These are phyloP conservation scores for Paraleonurus japonicus DNA, from an alignment of 257 asterid species.

Conservation along the genomic window DNA sequence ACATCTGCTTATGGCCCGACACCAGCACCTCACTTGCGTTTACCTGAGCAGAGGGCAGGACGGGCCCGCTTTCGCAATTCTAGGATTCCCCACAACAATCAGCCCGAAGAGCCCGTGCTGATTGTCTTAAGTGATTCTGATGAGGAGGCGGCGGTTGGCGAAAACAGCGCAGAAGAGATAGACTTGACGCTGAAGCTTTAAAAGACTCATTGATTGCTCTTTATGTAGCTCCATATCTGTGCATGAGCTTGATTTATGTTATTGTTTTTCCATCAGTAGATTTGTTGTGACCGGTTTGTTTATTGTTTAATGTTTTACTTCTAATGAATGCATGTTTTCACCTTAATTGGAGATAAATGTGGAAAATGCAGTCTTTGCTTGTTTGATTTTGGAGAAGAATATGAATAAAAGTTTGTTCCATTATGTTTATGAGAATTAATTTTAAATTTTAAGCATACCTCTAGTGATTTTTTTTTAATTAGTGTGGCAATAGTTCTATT, in stretches of 20 bases:
- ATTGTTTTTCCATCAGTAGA: slow-evolving; percentile 13
- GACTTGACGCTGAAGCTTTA: slow-evolving; percentile 45
- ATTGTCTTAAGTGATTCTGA: slow-evolving; percentile 34
- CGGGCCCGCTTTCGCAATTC: background rate
- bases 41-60: background rate
- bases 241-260: background rate
- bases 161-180: slow-evolving; percentile 17
- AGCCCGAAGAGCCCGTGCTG: background rate
- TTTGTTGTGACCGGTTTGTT: slow-evolving; percentile 1
- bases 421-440: slow-evolving; percentile 2
- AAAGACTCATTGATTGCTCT: background rate
- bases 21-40: background rate
- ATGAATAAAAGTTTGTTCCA: background rate
- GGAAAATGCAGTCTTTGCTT: slow-evolving; percentile 11
- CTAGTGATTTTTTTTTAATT: background rate
- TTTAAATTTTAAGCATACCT: background rate
- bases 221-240: slow-evolving; percentile 18
- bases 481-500: background rate
- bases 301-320: background rate
- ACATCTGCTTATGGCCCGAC: background rate
- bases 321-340: slow-evolving; percentile 8
- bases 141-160: slow-evolving; percentile 12
- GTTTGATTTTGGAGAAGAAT: slow-evolving; percentile 2
- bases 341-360: background rate
- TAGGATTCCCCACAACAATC: slow-evolving; percentile 10